Evolutionary conservation across 202 grass and related monocot species (phyloP).

Genomic region (Panicum virgatum): DNA sequence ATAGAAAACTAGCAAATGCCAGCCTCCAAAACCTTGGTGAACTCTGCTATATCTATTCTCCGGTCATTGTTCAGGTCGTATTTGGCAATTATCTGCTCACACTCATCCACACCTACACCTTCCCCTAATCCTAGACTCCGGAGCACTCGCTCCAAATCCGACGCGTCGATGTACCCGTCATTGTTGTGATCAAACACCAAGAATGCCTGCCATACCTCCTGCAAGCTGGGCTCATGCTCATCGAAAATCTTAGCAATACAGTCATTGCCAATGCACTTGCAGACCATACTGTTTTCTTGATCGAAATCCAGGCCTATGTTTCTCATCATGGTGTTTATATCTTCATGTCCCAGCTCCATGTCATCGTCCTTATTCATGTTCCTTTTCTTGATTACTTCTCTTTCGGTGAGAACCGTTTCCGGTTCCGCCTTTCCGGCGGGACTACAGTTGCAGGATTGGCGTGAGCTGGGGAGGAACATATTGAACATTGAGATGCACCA

Average conservation of each 20-base stretch:
- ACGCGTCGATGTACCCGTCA: conserved; percentile 70
- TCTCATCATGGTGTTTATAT: conserved; percentile 42
- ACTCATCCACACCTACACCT: conserved; percentile 44
- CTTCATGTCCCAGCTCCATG: conserved; percentile 9
- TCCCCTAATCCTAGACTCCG: conserved; percentile 48
- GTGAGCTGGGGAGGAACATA: conserved; percentile 19
- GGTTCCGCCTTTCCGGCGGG: not conserved
- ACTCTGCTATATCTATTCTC: conserved; percentile 68
- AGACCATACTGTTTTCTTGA: not conserved
- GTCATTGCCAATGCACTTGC: conserved; percentile 3
- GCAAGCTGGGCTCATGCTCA: conserved; percentile 67
- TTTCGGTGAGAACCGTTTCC: not conserved
- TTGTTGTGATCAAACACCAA: conserved; percentile 66
- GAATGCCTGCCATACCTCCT: conserved; percentile 70
- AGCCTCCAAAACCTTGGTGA: conserved; percentile 69
- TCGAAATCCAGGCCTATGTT: conserved; percentile 41
- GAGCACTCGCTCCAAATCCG: conserved; percentile 53
- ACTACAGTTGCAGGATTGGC: conserved; percentile 14
- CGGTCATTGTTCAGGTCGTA: conserved; percentile 68
- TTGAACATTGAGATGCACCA: conserved; percentile 43
- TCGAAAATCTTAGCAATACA: conserved; percentile 49
- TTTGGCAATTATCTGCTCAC: conserved; percentile 59
- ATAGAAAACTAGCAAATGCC: conserved; percentile 42
- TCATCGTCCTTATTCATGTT: conserved; percentile 6
- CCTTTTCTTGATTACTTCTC: not conserved